Evolutionary conservation across 495 filamentous ascomycete species (phyloP), one percentile per base, ranked within the genome.

Genomic region (Hypoxylon intermedium): DNA sequence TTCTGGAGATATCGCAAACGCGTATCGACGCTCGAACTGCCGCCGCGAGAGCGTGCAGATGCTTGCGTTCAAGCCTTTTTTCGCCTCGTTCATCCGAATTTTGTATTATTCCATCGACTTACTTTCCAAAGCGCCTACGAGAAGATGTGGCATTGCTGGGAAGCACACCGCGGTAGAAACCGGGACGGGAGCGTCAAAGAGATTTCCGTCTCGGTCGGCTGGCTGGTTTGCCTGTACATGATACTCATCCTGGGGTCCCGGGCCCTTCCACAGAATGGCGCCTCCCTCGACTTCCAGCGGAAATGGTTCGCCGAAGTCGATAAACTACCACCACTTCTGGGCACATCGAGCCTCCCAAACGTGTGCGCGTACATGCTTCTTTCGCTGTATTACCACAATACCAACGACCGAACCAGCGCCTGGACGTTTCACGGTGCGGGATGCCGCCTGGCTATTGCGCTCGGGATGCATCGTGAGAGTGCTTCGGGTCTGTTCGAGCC

Each of bases 401-500:
- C 69, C 41, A 76, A 75, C 6, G 70, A 74, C 28, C 56, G 73
- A n/a, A 76, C 73, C 33, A 68, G 68, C 43, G 68, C 76, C 0
- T 82, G 77, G 73, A 77, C 72, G 34, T 58, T 80, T 7, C 68
- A 78, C 6, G 79, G 79, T 0, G 71, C 71, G 15, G 77, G 76
- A 0, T 69, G 72, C 5, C 67, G 77, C 11, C 70, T 82, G 43
- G 75, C 79, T 18, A 71, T 79, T 45, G 77, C 77, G 23, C 62
- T 82, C 5, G 79, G 79, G 6, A 74, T 82, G 65, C 79, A 82
- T 40, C 72, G 77, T 0, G 76, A 77, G 59, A 75, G 73, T 18
- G 66, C 71, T 2, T 67, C 68, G 11, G 66, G 60, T 13, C 64
- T 70, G 6, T 74, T 76, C 63, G 67, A 73, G 15, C 63, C 71